Percentiles rank a stretch among this genome's conserved stretches.
phyloP scores from a whole-genome alignment of 768 basidiomycete species.

The Russula sp. region DNA sequence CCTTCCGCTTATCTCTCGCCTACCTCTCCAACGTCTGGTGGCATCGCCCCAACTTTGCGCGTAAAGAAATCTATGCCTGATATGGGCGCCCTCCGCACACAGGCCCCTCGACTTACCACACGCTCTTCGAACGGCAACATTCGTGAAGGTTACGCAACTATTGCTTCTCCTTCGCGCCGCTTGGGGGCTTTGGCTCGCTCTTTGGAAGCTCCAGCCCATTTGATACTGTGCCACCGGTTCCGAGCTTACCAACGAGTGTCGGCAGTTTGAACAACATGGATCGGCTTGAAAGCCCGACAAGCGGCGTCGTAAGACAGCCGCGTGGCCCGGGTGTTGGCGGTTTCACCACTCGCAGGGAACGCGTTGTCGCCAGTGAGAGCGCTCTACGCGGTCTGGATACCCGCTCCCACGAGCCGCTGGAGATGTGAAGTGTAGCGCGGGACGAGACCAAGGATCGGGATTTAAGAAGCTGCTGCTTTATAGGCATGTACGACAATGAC shows the following conservation, averaged over 20 bases:
- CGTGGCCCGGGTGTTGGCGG: conserved; percentile 77
- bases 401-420: conserved; percentile 82
- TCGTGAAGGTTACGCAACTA: conserved; percentile 80
- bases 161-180: conserved; percentile 77
- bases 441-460: conserved; percentile 5
- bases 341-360: conserved; percentile 57
- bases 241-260: conserved; percentile 60
- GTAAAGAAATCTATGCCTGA: conserved; percentile 99
- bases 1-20: conserved; percentile 77
- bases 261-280: conserved; percentile 43
- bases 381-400: conserved; percentile 66
- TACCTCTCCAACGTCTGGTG: conserved; percentile 42
- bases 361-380: conserved; percentile 48
- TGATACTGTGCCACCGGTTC: conserved; percentile 68
- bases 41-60: conserved; percentile 56
- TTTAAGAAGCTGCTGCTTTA: conserved; percentile 2
- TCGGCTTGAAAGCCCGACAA: conserved; percentile 39
- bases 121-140: conserved; percentile 89
- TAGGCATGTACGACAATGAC: conserved; percentile 16
- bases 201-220: conserved; percentile 50
- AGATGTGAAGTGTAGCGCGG: conserved; percentile 36
- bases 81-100: conserved; percentile 81
- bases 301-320: conserved; percentile 77
- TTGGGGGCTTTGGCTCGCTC: conserved; percentile 61
- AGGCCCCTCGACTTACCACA: conserved; percentile 73